phyloP scores from a whole-genome alignment of 441 rosid species.

The Eruca vesicaria region DNA sequence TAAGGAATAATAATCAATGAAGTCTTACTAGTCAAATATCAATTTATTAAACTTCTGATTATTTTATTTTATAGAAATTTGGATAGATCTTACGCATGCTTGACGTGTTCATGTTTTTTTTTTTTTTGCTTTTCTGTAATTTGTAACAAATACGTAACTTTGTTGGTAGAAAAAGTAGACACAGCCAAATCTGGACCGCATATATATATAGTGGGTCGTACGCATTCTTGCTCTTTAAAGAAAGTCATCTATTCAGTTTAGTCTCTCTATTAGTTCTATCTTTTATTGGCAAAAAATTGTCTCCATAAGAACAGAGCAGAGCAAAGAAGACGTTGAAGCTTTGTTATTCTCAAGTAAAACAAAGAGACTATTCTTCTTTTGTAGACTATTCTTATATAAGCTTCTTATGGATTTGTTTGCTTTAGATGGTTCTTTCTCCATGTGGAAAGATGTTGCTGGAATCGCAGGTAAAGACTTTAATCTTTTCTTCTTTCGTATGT shows the following conservation, averaged over 20 bases:
- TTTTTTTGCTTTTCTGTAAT: too few relatives aligned
- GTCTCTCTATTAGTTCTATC: not conserved
- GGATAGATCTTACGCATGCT: not conserved
- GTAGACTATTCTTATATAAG: constrained; percentile 12
- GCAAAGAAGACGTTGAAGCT: constrained; percentile 1
- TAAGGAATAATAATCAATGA: not conserved
- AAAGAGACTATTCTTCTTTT: too few relatives aligned
- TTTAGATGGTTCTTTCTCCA: constrained; percentile 15
- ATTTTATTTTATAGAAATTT: not conserved
- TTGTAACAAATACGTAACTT: not conserved
- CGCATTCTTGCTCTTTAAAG: constrained; percentile 11
- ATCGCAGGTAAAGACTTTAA: constrained; percentile 52
- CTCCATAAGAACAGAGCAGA: constrained; percentile 19
- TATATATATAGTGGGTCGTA: constrained; percentile 26
- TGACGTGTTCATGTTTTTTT: not conserved
- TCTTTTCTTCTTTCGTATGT: not conserved
- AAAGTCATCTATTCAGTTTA: not conserved
- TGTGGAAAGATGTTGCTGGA: constrained; percentile 70
- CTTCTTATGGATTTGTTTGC: constrained; percentile 43
- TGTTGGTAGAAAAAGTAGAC: not conserved
- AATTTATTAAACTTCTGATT: not conserved
- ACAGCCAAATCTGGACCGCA: constrained; percentile 30
- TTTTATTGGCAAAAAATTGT: not conserved
- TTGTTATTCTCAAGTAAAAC: too few relatives aligned
- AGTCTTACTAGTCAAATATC: not conserved